phyloP scores from a whole-genome alignment of 192 early-diverging fungal species.

The Podila minutissima region DNA sequence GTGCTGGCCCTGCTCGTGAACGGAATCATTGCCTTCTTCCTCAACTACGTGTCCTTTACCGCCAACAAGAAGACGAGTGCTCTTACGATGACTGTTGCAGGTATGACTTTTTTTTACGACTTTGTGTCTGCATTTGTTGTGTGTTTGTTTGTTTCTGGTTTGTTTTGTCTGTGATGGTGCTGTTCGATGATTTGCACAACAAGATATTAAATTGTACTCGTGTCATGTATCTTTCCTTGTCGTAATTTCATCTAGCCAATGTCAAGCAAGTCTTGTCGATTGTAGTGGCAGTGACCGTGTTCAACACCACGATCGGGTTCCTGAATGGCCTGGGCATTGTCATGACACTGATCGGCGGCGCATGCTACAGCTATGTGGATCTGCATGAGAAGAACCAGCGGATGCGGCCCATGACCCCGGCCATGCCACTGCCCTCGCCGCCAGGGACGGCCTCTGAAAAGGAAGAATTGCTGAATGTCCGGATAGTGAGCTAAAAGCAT shows the following conservation, averaged over 20 bases:
- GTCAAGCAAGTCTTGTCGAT: conserved; percentile 82
- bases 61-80: conserved; percentile 90
- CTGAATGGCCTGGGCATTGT: conserved; percentile 68
- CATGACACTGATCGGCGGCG: conserved; percentile 68
- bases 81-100: conserved; percentile 83
- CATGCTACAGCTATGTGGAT: conserved; percentile 59
- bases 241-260: conserved; percentile 55
- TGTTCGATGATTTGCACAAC: background rate
- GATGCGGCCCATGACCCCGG: conserved; percentile 37
- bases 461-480: conserved; percentile 40
- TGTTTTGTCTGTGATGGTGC: background rate
- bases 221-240: background rate
- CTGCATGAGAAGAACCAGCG: conserved; percentile 36
- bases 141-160: background rate
- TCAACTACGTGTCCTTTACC: conserved; percentile 87
- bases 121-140: background rate
- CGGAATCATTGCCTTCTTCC: conserved; percentile 84
- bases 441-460: conserved; percentile 27
- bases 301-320: conserved; percentile 64
- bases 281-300: conserved; percentile 67
- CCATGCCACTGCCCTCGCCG: conserved; percentile 35
- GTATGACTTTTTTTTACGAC: conserved; percentile 10
- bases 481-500: conserved; percentile 15
- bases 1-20: conserved; percentile 74
- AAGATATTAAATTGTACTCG: background rate